Base-by-base conservation (phyloP, 768 basidiomycete species). In the Podaxis pistillaris region DNA sequence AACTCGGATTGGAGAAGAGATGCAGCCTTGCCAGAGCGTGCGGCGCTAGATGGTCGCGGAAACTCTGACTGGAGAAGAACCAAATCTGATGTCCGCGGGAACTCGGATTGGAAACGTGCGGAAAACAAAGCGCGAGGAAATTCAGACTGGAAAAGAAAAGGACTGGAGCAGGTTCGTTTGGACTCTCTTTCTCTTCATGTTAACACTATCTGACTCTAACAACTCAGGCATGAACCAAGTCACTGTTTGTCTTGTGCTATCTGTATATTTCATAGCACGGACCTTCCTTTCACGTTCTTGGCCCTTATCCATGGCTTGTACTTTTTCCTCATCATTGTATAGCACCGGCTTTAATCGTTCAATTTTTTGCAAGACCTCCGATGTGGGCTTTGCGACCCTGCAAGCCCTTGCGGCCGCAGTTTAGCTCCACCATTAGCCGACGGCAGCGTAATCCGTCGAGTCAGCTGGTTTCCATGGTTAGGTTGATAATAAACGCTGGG, bases 71-170 rank as follows among this genome's bases (percentile, higher is more conserved):
- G 65, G 63, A 65, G 63, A 60, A 65, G 68, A 26, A 64, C 44
- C 19, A 9, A 46, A 58, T 58, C 51, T 40, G 56, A 54, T 44
- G 64, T 57, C 58, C 63, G 64, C 47, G 66, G 68, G 38, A 58
- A 67, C 58, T 67, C 67, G 30, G 72, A 71, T 54, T 71, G 70
- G 71, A 70, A 63, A 68, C 67, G 64, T 49, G 52, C 59, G 44
- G 64, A 60, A 40, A 61, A 59, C 24, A 54, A 56, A n/a, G 65
- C 58, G 50, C 62, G 58, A 24, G 63, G 60, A 15, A 60, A 60
- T 26, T 63, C 65, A 22, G 66, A 70, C 28, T 68, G 65, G 70
- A 66, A 60, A 67, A 40, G 47, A 30, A 17, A 60, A 13, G 15
- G 26, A 49, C 50, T 24, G 33, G 37, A 49, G 47, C 54, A 62